A percentile compares a stretch with the other conserved stretches of the same genome.
phyloP scores from a whole-genome alignment of 495 filamentous ascomycete genomes.

The Daldinia caldariorum region DNA sequence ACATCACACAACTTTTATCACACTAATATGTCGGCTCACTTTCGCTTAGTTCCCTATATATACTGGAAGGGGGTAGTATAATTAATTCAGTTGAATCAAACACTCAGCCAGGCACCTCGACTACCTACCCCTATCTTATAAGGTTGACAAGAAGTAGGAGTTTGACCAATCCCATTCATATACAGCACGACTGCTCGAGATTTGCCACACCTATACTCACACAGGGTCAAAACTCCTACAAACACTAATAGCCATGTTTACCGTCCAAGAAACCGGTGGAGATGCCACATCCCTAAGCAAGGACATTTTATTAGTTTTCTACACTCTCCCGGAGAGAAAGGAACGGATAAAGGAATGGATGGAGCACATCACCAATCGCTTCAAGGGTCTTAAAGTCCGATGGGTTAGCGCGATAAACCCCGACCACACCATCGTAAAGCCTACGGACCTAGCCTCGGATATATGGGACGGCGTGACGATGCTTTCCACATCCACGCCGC shows the following conservation, averaged over 20 bases:
- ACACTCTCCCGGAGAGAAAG: constrained; percentile 21
- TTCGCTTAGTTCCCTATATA: no score
- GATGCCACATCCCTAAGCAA: constrained; percentile 26
- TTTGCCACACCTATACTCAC: neutral
- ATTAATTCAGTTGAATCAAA: no score
- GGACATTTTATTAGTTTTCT: constrained; percentile 36
- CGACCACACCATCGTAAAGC: constrained; percentile 3
- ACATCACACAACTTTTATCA: neutral
- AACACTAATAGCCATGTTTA: constrained; percentile 18
- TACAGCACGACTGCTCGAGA: neutral
- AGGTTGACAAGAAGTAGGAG: neutral
- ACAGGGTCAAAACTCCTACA: neutral
- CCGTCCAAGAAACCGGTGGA: neutral
- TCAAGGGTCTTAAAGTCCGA: constrained; percentile 48
- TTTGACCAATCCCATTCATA: neutral
- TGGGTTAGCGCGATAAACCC: constrained; percentile 31
- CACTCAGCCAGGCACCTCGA: no score
- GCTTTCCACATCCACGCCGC: constrained; percentile 32
- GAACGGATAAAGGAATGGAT: constrained; percentile 48
- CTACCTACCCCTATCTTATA: no score
- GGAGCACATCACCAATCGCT: constrained; percentile 32
- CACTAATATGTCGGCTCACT: neutral
- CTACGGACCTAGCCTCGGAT: constrained; percentile 13
- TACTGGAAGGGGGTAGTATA: no score
- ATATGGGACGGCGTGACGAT: constrained; percentile 47